A percentile compares a stretch with the other conserved stretches of the same genome.
Evolutionary conservation across 2,329 filamentous ascomycete species (phyloP).

Genomic region (Fusarium bulbicola): DNA sequence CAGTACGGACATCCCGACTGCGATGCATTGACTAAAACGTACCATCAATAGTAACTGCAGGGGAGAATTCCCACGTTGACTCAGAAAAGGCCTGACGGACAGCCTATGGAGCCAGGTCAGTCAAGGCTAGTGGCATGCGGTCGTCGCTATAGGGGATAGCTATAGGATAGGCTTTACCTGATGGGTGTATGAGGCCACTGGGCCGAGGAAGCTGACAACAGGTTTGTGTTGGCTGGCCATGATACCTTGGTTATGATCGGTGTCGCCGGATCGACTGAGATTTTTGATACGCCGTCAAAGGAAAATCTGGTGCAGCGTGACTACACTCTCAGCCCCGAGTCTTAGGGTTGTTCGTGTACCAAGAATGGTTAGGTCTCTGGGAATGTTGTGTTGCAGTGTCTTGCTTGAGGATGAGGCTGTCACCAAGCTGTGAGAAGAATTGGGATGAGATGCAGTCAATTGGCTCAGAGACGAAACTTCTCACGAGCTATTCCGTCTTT

Average conservation of each 20-base stretch:
- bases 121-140: constrained; percentile 30
- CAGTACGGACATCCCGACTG: neutral
- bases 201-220: constrained; percentile 60
- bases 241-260: constrained; percentile 27
- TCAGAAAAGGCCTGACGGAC: constrained; percentile 59
- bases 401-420: neutral
- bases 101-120: constrained; percentile 50
- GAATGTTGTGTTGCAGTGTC: constrained; percentile 5
- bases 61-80: constrained; percentile 57
- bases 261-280: constrained; percentile 4
- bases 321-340: neutral
- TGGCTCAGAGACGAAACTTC: constrained; percentile 2
- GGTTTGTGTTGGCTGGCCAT: constrained; percentile 48
- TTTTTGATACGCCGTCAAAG: neutral
- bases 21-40: constrained; percentile 28
- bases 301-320: neutral
- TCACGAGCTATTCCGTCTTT: neutral
- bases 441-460: constrained; percentile 8
- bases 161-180: constrained; percentile 51
- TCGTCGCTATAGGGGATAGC: constrained; percentile 4
- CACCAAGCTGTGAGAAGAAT: neutral
- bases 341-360: neutral
- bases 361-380: neutral
- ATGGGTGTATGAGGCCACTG: constrained; percentile 60
- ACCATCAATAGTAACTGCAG: constrained; percentile 62